Base-by-base conservation (phyloP, 1,284 basidiomycete species). In the Golubevia pallescens region DNA sequence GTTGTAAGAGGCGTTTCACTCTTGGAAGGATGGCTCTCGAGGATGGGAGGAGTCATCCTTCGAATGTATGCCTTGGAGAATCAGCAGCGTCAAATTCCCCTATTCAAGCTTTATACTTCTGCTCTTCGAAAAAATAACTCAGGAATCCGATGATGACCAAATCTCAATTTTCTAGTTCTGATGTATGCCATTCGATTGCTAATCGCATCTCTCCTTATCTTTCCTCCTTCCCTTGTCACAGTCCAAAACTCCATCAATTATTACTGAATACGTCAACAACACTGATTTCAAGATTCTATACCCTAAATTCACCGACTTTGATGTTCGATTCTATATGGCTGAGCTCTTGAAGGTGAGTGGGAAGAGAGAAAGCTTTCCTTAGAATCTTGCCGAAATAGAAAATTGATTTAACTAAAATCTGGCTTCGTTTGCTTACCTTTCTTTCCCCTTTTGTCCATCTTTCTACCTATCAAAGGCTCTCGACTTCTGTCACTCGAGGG, bases 251-350 rank as follows among this genome's bases (percentile, higher is more conserved):
- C 96, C 96, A 20, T 97, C 95, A 75, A 90, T 98, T 77, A 92
- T 97, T 80, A 97, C 94, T n/a, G 96, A 99, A 90, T 97, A 96
- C 84, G 92, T 97, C 73, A 93, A 97, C 88, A 97, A 98, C 87
- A 92, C 95, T 84, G 96, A 99, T 87, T 98, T 97, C 90, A 98
- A 99, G 87, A 91, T 93, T 60, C 89, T 99, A 66, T 99, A 99
- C 87, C 93, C 94, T 63, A 92, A 93, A 73, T 96, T 98, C 86
- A 92, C 92, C 73, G 96, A 98, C 88, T 91, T 91, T 81, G 95
- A 98, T 85, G 94, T 98, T 66, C 91, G 96, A 64, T 99, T 90
- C 89, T 99, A 99, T 89, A 96, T 98, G 90, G 90, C 92, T 75
- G 95, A 99, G 87, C 89, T 99, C 68, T 90, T 99, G 79, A 98